Evolutionary conservation across 352 stramenopile species (phyloP), one percentile per base, ranked within the genome.

Genomic region (Phytophthora tubulina): DNA sequence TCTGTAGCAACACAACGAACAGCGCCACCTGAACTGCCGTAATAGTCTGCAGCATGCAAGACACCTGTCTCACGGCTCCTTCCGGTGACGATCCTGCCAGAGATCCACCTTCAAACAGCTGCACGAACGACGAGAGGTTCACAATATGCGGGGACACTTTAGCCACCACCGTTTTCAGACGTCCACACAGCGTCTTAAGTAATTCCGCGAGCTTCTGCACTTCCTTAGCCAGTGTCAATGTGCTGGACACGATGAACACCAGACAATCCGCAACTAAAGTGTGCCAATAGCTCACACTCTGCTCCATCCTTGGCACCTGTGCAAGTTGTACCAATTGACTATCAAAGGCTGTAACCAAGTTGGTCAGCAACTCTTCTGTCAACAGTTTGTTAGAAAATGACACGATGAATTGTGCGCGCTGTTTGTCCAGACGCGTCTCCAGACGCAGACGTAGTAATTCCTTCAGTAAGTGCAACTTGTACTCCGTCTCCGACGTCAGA

Each of bases 61-160:
- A 81, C 4, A 93, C 82, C 67, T 94, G 85, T 80, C 89, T 88
- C 32, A 93, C 86, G 0, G 79, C 80, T 49, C 80, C 81, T 59
- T 92, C 81, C 0, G 85, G 87, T 7, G 84, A 90, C 44, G 82
- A 87, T 9, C 82, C 84, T 27, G 81, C 82, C 7, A 91, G 65
- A 14, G 78, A 92, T 39, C 82, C 82, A 44, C 82, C 82, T 65
- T 92, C 82, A 68, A 91, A 92, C 9, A 94, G 73, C 77, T 94
- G 85, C 4, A 77, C 70, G 57, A 93, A 90, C 49, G 85, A 88
- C 57, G 85, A 90, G 0, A 94, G 69, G 72, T 95, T 95, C 27
- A 95, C 85, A 67, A 95, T 93, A 63, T 95, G 85, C 51, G 87
- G 85, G 30, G 89, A 92, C 6, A 96, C 83, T 63, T 92, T 91